Evolutionary conservation across 305 asterid species (phyloP), one percentile per base, ranked within the genome.

Genomic region (Rubia occidens): DNA sequence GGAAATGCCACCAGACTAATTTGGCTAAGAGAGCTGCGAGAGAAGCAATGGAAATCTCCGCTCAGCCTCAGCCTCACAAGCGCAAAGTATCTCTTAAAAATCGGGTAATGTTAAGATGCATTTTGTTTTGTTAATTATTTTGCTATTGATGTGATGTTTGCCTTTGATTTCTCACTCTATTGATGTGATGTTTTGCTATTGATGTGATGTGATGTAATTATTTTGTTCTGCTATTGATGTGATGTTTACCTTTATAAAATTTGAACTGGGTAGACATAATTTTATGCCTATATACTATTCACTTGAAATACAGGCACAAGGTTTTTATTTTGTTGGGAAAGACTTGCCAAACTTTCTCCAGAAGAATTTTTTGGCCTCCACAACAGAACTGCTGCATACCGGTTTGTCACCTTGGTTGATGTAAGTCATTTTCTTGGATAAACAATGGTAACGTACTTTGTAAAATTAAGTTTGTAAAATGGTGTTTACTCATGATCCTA

Each of bases 11-110:
- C 71, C 97, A 93, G 85, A 93, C 97, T 69, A 93, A 93, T 83
- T 84, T 93, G 86, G 98, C 98, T 14, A 93, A 88, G 85, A 77
- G 97, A 84, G 97, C 96, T 15, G 95, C 97, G 60, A 95, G 97
- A n/a, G 98, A 94, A 79, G 97, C 98, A 43, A 94, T 88, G 81
- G 96, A 90, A 60, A 91, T 97, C 11, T 97, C 98, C 0, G 90
- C 95, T 76, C 98, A 90, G 84, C 98, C 98, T 6, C 95, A 90
- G 85, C 98, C 98, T 65, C 96, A 88, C 79, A 94, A 94, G 87
- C 98, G 97, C 75, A 86, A 85, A 78, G 67, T 90, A 35, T 7
- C 72, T 18, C 91, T 94, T 67, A 88, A 85, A 81, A 79, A 82
- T 72, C 82, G 0, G 96, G 98, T 88, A 80, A 77, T 60, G 26